Percentiles rank a stretch among this genome's conserved stretches.
Evolutionary conservation across 495 filamentous ascomycete species (phyloP).

Genomic region (Talaromyces adpressus): DNA sequence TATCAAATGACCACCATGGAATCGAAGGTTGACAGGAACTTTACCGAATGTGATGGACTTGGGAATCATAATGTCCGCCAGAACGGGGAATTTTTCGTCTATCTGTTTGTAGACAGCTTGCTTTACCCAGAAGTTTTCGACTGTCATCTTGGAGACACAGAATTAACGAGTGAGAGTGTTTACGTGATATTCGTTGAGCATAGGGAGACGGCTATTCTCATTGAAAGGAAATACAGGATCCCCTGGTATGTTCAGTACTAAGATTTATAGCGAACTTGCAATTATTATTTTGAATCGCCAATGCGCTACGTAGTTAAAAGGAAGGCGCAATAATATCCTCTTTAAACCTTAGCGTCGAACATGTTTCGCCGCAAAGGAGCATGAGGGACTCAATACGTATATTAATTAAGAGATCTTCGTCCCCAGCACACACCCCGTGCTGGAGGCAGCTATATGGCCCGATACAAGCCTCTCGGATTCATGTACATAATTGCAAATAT

Average conservation of each 20-base stretch:
- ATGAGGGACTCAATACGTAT: neutral
- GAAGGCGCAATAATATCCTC: neutral
- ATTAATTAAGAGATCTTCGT: too few relatives aligned
- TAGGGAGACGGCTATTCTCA: neutral
- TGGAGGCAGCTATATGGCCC: neutral
- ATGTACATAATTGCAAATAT: neutral
- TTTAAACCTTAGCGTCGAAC: neutral
- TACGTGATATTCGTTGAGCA: neutral
- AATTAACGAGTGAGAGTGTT: neutral
- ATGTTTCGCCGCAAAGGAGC: neutral
- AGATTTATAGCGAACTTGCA: too few relatives aligned
- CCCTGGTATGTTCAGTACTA: too few relatives aligned
- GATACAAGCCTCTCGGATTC: neutral
- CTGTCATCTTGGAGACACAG: neutral
- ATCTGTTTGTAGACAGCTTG: neutral
- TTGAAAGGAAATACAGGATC: neutral
- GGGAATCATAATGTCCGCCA: conserved; percentile 28
- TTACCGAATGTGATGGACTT: conserved; percentile 12
- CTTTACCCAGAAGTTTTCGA: neutral
- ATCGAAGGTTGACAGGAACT: conserved; percentile 21
- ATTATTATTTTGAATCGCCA: neutral
- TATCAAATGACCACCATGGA: conserved; percentile 29
- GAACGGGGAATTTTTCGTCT: conserved; percentile 10
- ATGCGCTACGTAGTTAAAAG: neutral
- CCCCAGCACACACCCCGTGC: neutral